Evolutionary conservation across 176 grass and related monocot species (phyloP).

Genomic region (Puccinellia tenuiflora): DNA sequence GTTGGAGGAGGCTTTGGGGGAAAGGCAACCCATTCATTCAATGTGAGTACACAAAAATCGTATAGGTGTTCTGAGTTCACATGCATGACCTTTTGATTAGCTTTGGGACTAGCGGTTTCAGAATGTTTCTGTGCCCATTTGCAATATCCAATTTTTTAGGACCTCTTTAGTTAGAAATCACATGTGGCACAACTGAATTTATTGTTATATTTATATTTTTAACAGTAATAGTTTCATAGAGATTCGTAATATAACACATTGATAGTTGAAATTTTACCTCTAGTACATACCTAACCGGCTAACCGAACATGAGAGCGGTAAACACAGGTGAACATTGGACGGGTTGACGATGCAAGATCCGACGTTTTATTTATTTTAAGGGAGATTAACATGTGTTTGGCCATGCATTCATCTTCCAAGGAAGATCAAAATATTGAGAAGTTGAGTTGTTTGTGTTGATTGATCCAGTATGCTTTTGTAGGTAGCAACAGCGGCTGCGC

Average conservation of each 20-base stretch:
- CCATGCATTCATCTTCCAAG: not conserved
- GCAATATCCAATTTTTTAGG: not conserved
- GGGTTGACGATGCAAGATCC: not conserved
- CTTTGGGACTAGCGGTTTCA: not conserved
- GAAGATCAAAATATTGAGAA: not conserved
- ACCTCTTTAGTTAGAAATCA: not conserved
- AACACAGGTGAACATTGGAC: not conserved
- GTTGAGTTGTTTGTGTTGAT: not conserved
- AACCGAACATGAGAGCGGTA: not conserved
- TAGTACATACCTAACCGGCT: not conserved
- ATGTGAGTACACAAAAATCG: conserved; percentile 20
- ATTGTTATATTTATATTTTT: too few relatives aligned
- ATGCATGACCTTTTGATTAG: not conserved
- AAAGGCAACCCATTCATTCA: conserved; percentile 22
- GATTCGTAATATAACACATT: not conserved
- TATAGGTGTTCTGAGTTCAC: not conserved
- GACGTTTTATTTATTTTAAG: not conserved
- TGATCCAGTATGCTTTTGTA: conserved; percentile 9
- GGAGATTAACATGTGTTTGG: not conserved
- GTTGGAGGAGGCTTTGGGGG: conserved; percentile 76
- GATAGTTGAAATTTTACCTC: not conserved
- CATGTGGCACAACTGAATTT: too few relatives aligned
- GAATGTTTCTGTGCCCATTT: not conserved
- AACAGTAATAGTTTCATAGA: not conserved
- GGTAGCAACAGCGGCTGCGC: conserved; percentile 56